A percentile compares a stretch with the other conserved stretches of the same genome.
Evolutionary conservation across 2,329 filamentous ascomycete species (phyloP).

Genomic region (Diplocarpon rosae): DNA sequence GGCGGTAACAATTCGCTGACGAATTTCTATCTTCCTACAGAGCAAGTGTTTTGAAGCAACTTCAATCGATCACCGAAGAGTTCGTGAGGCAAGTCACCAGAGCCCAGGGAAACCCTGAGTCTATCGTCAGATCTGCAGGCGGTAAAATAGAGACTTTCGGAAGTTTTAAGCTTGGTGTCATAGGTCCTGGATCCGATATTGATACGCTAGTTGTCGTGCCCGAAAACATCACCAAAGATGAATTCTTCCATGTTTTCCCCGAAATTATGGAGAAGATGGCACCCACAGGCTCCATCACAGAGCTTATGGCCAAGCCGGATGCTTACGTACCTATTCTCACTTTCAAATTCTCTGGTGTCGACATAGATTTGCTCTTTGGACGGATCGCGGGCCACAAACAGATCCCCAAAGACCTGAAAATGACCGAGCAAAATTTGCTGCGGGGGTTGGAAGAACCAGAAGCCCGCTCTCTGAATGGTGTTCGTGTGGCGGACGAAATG

Average conservation of each 20-base stretch:
- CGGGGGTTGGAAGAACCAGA: slow-evolving; percentile 80
- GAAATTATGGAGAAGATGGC: slow-evolving; percentile 65
- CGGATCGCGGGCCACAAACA: slow-evolving; percentile 59
- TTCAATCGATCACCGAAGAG: slow-evolving; percentile 72
- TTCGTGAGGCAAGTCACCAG: slow-evolving; percentile 70
- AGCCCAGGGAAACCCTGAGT: slow-evolving; percentile 51
- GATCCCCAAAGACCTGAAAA: slow-evolving; percentile 59
- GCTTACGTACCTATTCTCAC: slow-evolving; percentile 97
- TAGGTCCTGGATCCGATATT: slow-evolving; percentile 92
- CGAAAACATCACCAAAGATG: slow-evolving; percentile 75
- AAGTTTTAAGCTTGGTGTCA: slow-evolving; percentile 89
- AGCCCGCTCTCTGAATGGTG: slow-evolving; percentile 84
- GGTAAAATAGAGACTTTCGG: slow-evolving; percentile 95
- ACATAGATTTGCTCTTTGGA: slow-evolving; percentile 88
- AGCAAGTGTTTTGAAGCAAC: slow-evolving; percentile 57
- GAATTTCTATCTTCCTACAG: slow-evolving; percentile 18
- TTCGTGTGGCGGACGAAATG: slow-evolving; percentile 88
- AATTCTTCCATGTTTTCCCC: slow-evolving; percentile 91
- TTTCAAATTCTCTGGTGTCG: slow-evolving; percentile 81
- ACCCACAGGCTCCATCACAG: slow-evolving; percentile 66
- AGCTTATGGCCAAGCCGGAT: slow-evolving; percentile 75
- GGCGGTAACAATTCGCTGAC: slow-evolving; percentile 8
- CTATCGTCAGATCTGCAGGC: slow-evolving; percentile 70
- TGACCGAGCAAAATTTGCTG: slow-evolving; percentile 76
- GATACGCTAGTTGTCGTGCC: slow-evolving; percentile 90